phyloP scores from a whole-genome alignment of 371 early-diverging fungal species.

The Mucor racemosus region DNA sequence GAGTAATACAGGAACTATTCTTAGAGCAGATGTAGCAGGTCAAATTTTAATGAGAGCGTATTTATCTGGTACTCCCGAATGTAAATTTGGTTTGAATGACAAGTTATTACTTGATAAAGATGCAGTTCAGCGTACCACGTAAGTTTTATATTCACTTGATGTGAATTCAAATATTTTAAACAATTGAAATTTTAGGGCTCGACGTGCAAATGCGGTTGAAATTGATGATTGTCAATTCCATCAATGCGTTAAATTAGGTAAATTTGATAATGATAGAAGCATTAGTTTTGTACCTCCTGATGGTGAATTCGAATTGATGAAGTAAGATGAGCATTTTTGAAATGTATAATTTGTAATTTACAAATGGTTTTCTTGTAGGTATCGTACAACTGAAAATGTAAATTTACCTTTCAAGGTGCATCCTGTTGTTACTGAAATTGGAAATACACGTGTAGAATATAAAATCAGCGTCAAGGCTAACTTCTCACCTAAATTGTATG shows the following conservation, averaged over 20 bases:
- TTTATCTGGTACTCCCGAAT: constrained; percentile 97
- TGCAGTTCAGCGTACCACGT: constrained; percentile 47
- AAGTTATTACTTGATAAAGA: constrained; percentile 80
- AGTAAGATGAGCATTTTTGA: constrained; percentile 37
- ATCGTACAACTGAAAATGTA: constrained; percentile 87
- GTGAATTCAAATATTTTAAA: background rate
- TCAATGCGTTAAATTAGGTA: constrained; percentile 87
- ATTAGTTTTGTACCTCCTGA: constrained; percentile 98
- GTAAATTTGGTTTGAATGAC: constrained; percentile 93
- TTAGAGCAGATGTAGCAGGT: constrained; percentile 83
- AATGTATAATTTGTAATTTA: background rate
- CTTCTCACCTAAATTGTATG: constrained; percentile 78
- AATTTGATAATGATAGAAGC: constrained; percentile 81
- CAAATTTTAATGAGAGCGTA: constrained; percentile 94
- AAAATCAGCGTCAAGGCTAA: constrained; percentile 77
- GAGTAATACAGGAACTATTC: constrained; percentile 78
- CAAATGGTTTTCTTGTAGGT: constrained; percentile 45
- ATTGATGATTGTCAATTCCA: constrained; percentile 94
- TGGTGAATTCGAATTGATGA: constrained; percentile 95
- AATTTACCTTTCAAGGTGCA: constrained; percentile 86
- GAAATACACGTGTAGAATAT: constrained; percentile 80
- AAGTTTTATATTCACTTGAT: constrained; percentile 3
- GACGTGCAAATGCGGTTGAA: constrained; percentile 71
- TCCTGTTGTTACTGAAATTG: constrained; percentile 82
- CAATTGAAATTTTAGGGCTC: constrained; percentile 30